Conservation (phyloP, 805 yeast species). For the Candida insectalens region DNA sequence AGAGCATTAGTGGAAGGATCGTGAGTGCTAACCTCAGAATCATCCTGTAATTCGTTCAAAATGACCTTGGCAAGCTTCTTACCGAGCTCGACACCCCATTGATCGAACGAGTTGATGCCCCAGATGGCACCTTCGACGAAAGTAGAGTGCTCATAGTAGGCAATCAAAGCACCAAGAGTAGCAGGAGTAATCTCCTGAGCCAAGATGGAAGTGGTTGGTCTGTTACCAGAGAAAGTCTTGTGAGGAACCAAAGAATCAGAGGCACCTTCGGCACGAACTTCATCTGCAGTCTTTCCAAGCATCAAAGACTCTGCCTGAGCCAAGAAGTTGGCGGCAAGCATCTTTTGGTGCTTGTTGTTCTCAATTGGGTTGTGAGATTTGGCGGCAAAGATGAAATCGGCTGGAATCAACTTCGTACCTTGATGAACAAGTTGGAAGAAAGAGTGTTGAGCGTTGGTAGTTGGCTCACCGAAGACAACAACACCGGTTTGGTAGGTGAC, state of each 20-base stretch:
- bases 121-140: constrained; percentile 98
- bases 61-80: constrained; percentile 95
- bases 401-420: constrained; percentile 95
- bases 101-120: constrained; percentile 99
- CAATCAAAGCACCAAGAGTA: constrained; percentile 89
- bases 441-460: constrained; percentile 97
- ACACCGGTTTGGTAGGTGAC: constrained; percentile 95
- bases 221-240: constrained; percentile 94
- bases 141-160: constrained; percentile 95
- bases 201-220: constrained; percentile 96
- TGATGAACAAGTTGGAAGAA: constrained; percentile 99
- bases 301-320: constrained; percentile 98
- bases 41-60: constrained; percentile 74
- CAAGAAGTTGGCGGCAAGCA: constrained; percentile 98
- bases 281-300: constrained; percentile 84
- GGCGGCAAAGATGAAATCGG: constrained; percentile 96
- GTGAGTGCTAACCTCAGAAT: constrained; percentile 50
- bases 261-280: constrained; percentile 77
- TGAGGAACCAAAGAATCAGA: constrained; percentile 86
- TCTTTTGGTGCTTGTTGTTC: constrained; percentile 86
- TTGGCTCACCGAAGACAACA: constrained; percentile 95
- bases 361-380: constrained; percentile 97
- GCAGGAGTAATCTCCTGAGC: constrained; percentile 97
- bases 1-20: constrained; percentile 88
- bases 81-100: constrained; percentile 99